A percentile compares a stretch with the other conserved stretches of the same genome.
phyloP scores from a whole-genome alignment of 306 rosid species.

The Vicia faba region DNA sequence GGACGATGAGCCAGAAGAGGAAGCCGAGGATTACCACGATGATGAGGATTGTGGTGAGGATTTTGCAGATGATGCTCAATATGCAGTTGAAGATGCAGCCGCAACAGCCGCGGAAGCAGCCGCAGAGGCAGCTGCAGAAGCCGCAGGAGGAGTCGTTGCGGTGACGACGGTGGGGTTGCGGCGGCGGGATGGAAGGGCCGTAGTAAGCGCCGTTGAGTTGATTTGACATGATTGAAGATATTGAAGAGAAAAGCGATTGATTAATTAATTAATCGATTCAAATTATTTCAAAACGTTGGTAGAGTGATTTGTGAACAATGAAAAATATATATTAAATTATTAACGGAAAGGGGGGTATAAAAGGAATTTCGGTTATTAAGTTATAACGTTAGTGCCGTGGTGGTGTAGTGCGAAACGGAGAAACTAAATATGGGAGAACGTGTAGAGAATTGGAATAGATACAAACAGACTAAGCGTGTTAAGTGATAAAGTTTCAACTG shows the following conservation, averaged over 20 bases:
- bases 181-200: constrained; percentile 83
- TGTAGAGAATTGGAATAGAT: neutral
- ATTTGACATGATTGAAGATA: neutral
- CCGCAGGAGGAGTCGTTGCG: constrained; percentile 36
- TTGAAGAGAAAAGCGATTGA: too few species aligned
- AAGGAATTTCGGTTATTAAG: neutral
- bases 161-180: constrained; percentile 47
- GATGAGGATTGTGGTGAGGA: constrained; percentile 37
- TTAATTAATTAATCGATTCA: neutral
- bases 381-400: neutral
- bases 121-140: constrained; percentile 46
- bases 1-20: constrained; percentile 53
- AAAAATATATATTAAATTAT: neutral
- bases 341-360: neutral
- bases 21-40: constrained; percentile 37
- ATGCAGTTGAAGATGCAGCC: constrained; percentile 55
- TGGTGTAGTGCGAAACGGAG: neutral
- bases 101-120: constrained; percentile 47
- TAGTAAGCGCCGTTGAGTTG: constrained; percentile 77
- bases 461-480: neutral
- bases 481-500: neutral
- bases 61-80: constrained; percentile 43
- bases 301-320: neutral
- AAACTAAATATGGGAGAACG: neutral
- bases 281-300: constrained; percentile 2